A percentile compares a stretch with the other conserved stretches of the same genome.
phyloP scores from a whole-genome alignment of 2,329 filamentous ascomycete genomes.

The Helminthosporium solani region DNA sequence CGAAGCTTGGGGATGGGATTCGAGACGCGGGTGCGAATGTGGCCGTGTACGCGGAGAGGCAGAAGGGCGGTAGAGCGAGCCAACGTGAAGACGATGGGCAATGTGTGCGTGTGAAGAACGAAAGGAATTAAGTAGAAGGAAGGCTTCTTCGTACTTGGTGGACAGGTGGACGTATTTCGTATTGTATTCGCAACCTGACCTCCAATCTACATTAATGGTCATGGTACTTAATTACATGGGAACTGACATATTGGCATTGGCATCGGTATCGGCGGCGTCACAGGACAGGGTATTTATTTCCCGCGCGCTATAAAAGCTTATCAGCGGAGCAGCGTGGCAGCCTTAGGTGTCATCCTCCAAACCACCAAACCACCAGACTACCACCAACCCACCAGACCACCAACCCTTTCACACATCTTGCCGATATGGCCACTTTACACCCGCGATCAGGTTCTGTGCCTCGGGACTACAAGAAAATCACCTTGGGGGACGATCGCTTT shows the following conservation, averaged over 20 bases:
- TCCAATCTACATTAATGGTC: too few relatives aligned
- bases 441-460: conserved; percentile 12
- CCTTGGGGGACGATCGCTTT: conserved; percentile 10
- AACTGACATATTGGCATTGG: too few relatives aligned
- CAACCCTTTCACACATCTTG: background rate
- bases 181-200: too few relatives aligned
- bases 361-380: too few relatives aligned
- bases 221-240: too few relatives aligned
- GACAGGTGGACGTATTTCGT: background rate
- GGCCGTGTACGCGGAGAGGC: conserved; percentile 13
- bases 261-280: too few relatives aligned
- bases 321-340: too few relatives aligned
- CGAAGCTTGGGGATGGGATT: conserved; percentile 1
- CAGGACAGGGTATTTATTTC: too few relatives aligned
- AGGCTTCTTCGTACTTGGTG: background rate
- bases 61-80: background rate
- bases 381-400: too few relatives aligned
- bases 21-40: conserved; percentile 9
- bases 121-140: background rate
- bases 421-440: background rate
- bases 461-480: conserved; percentile 6
- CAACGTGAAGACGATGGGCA: background rate
- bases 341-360: too few relatives aligned
- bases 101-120: background rate
- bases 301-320: too few relatives aligned